Conservation (phyloP, 768 basidiomycete genomes). For the Calvatia gigantea region DNA sequence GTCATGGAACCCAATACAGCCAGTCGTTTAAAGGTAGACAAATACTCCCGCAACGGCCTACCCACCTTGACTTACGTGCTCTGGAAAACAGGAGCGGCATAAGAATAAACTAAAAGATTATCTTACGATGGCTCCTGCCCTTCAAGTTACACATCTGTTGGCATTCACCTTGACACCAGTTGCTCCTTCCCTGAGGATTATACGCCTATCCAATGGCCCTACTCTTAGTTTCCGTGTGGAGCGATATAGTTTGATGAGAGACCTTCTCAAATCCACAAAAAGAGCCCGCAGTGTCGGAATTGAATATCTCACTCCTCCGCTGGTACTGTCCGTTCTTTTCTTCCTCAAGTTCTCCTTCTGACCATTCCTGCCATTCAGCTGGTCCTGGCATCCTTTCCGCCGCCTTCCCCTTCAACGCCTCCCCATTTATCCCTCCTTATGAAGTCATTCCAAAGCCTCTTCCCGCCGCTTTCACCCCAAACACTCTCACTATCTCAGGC, state of each 20-base stretch:
- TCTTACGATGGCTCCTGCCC: conserved; percentile 83
- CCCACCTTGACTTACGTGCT: conserved; percentile 12
- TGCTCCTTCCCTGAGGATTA: conserved; percentile 82
- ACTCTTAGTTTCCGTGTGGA: conserved; percentile 92
- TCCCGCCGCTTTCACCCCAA: conserved; percentile 87
- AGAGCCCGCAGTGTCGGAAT: conserved; percentile 74
- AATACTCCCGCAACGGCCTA: not conserved
- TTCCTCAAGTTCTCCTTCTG: not conserved
- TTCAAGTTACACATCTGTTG: conserved; percentile 89
- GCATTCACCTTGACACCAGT: conserved; percentile 87
- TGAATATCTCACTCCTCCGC: conserved; percentile 88
- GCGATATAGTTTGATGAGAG: conserved; percentile 88
- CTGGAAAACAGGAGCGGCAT: conserved; percentile 69
- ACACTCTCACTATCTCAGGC: conserved; percentile 82
- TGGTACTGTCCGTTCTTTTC: conserved; percentile 51
- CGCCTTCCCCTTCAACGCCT: conserved; percentile 68
- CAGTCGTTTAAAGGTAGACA: conserved; percentile 73
- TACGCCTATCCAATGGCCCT: conserved; percentile 86
- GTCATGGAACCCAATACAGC: conserved; percentile 99
- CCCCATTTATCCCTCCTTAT: conserved; percentile 87
- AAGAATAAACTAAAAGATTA: conserved; percentile 93
- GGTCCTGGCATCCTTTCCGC: conserved; percentile 86
- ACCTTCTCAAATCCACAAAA: conserved; percentile 64
- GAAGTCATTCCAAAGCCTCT: conserved; percentile 95
- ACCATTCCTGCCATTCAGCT: conserved; percentile 47